Evolutionary conservation across 2,329 filamentous ascomycete genomes (phyloP).

Genomic region (Rutstroemia sydowiana): DNA sequence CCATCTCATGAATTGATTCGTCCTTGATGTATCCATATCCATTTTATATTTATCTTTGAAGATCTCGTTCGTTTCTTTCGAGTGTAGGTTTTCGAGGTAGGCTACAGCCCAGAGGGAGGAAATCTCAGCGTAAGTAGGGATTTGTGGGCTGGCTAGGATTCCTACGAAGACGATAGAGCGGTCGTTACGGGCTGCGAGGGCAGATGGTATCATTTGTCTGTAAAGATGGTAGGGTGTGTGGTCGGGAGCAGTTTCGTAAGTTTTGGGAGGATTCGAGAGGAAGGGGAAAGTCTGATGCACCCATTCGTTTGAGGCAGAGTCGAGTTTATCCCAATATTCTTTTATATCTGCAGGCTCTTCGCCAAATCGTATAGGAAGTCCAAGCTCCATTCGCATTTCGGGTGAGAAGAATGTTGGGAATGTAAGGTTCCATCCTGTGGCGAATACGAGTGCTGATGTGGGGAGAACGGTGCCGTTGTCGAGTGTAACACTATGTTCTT

Average conservation of each 20-base stretch:
- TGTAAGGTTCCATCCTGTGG: slow-evolving; percentile 7
- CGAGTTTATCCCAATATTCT: slow-evolving; percentile 1
- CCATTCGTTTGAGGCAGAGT: slow-evolving; percentile 1
- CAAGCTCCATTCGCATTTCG: slow-evolving; percentile 6
- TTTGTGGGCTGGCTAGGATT: slow-evolving; percentile 3
- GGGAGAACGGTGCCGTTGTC: not conserved
- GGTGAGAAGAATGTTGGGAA: slow-evolving; percentile 6
- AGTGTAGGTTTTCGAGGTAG: slow-evolving; percentile 10
- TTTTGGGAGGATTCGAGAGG: slow-evolving; percentile 6
- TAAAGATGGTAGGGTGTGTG: slow-evolving; percentile 36
- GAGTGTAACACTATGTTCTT: not conserved
- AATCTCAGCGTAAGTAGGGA: slow-evolving; percentile 10
- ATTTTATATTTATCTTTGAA: slow-evolving; percentile 1
- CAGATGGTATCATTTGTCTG: slow-evolving; percentile 22
- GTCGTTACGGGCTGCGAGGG: slow-evolving; percentile 26
- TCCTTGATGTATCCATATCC: not conserved
- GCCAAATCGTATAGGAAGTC: slow-evolving; percentile 1
- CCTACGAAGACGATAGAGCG: slow-evolving; percentile 31
- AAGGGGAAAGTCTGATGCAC: slow-evolving; percentile 9
- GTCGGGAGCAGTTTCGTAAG: not conserved
- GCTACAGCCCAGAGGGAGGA: slow-evolving; percentile 9
- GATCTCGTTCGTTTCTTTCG: not conserved
- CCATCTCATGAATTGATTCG: slow-evolving; percentile 5
- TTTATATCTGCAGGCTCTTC: not conserved
- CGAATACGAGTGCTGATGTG: slow-evolving; percentile 4